Evolutionary conservation across 106 monocot genomes (phyloP), one percentile per base, ranked within the genome.

Genomic region (Iris macrosiphon): DNA sequence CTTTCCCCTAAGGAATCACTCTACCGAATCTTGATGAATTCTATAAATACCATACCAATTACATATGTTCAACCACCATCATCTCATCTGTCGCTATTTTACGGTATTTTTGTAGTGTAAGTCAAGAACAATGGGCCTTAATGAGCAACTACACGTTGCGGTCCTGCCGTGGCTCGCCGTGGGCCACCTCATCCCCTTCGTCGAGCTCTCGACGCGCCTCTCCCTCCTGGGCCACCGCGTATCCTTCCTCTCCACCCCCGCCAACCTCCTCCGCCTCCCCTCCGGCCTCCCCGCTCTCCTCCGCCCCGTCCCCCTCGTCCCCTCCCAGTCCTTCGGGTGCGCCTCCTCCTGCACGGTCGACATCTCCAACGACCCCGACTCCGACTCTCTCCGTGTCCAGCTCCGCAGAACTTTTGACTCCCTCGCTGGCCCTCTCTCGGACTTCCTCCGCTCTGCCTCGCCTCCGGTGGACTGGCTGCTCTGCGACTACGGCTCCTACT

Each of bases 131-230:
- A n/a, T n/a, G n/a, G n/a, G n/a, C n/a, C n/a, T n/a, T n/a, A n/a
- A n/a, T n/a, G n/a, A n/a, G n/a, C n/a, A 37, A 12, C 71, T 63
- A 3, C 62, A 72, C 49, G 21, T 64, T 31, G 64, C 20, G 3
- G 49, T 64, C 13, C 46, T 72, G 21, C 64, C 72, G 22, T 72
- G 62, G 49, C 49, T 64, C 6, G 72, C 72, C 26, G 45, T 64
- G 33, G 73, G 73, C 22, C 73, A 73, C 31, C 48, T 66, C 11
- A 17, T 38, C 30, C 65, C 73, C 30, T 66, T 33, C 60, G 22
- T 73, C 14, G 37, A 62, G 27, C 54, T 63, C 53, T 45, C 71
- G 34, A 63, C 42, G 28, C n/a, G 31, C 18, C 29, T 47, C 17
- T 28, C 61, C 31, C 17, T 9, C 2, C 16, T 0, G 5, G 54